Conservation (phyloP, 257 asterid species). For the Penstemon eatonii region DNA sequence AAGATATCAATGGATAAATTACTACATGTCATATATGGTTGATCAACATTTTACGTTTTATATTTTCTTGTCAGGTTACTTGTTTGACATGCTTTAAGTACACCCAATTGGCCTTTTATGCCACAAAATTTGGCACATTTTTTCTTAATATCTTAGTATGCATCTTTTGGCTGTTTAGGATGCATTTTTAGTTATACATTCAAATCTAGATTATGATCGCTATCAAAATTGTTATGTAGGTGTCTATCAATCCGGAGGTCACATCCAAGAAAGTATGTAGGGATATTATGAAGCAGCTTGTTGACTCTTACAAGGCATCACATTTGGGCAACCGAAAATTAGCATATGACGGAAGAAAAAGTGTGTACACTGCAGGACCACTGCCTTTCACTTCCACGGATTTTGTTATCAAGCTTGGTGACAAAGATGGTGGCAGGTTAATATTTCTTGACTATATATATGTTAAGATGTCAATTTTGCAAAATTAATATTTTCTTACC, state of each 20-base stretch:
- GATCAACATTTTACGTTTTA: no score
- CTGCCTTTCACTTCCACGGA: slow-evolving; percentile 70
- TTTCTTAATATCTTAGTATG: no score
- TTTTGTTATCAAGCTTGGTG: slow-evolving; percentile 48
- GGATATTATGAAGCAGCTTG: slow-evolving; percentile 41
- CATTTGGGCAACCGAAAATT: slow-evolving; percentile 47
- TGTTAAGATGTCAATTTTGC: neutral
- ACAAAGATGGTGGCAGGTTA: slow-evolving; percentile 39
- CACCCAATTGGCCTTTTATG: no score
- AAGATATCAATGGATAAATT: no score
- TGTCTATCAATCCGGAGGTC: slow-evolving; percentile 68
- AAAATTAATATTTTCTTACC: neutral
- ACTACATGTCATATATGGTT: no score
- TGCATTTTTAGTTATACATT: no score
- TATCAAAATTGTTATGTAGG: slow-evolving; percentile 33
- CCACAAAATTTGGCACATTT: no score
- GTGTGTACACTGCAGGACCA: slow-evolving; percentile 64
- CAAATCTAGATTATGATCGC: no score
- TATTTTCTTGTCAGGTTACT: no score
- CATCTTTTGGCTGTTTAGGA: no score
- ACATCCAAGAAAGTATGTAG: slow-evolving; percentile 55
- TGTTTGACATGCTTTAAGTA: no score
- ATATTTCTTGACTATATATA: no score
- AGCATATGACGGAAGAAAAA: slow-evolving; percentile 79
- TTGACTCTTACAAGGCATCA: slow-evolving; percentile 19